Evolutionary conservation across 2,329 filamentous ascomycete genomes (phyloP).

Genomic region (Stagonosporopsis vannaccii): DNA sequence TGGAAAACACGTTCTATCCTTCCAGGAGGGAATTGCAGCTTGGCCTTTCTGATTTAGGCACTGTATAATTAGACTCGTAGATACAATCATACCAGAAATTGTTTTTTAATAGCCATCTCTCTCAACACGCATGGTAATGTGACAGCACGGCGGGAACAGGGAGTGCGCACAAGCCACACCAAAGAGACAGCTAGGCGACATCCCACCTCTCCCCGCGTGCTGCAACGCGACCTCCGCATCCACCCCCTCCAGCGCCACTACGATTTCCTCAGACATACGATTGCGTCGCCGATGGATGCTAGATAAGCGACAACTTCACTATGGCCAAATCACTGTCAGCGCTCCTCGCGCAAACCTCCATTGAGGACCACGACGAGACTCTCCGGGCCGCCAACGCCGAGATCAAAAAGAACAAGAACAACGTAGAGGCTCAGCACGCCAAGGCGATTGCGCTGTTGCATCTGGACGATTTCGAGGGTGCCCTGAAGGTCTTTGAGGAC

Average conservation of each 20-base stretch:
- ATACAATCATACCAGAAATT: neutral
- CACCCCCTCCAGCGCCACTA: slow-evolving; percentile 23
- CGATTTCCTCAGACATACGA: slow-evolving; percentile 1
- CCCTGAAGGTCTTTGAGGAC: slow-evolving; percentile 71
- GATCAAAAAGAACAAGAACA: slow-evolving; percentile 65
- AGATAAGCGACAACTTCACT: slow-evolving; percentile 24
- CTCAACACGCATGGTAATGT: neutral
- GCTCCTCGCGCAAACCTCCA: slow-evolving; percentile 64
- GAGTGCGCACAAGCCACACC: slow-evolving; percentile 19
- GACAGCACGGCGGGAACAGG: neutral
- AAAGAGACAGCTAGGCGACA: slow-evolving; percentile 35
- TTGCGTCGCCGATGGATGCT: slow-evolving; percentile 32
- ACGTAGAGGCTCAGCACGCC: slow-evolving; percentile 70
- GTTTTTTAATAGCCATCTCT: neutral
- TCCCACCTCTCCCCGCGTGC: slow-evolving; percentile 42
- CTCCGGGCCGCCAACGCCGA: slow-evolving; percentile 68
- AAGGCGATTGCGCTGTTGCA: slow-evolving; percentile 79
- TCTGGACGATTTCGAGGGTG: slow-evolving; percentile 82
- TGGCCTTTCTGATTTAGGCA: neutral
- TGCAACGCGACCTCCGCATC: slow-evolving; percentile 34
- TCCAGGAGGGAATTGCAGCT: neutral
- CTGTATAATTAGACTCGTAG: neutral
- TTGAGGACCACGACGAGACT: slow-evolving; percentile 77
- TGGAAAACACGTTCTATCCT: neutral
- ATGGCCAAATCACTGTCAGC: slow-evolving; percentile 60